These are phyloP conservation scores for Ceratocystiopsis brevicomis DNA, from an alignment of 2,329 filamentous ascomycete genomes.

Conservation along the genomic window DNA sequence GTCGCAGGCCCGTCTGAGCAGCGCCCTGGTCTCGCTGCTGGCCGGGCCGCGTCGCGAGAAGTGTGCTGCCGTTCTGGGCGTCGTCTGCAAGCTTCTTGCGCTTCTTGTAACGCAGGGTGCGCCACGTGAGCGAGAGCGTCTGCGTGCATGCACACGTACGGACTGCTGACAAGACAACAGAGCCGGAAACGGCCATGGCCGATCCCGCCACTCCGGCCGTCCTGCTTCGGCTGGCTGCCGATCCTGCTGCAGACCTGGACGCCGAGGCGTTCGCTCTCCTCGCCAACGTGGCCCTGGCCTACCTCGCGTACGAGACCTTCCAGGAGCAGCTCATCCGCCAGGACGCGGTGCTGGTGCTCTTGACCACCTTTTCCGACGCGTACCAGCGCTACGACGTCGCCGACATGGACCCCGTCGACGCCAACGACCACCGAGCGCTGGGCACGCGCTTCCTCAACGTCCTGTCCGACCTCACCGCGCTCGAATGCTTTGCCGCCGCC, in stretches of 20 bases:
- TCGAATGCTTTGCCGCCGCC: slow-evolving; percentile 21
- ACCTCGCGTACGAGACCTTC: slow-evolving; percentile 33
- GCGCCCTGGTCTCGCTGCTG: slow-evolving; percentile 29
- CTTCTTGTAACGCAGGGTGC: slow-evolving; percentile 32
- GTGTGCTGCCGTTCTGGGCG: slow-evolving; percentile 25
- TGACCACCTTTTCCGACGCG: slow-evolving; percentile 28
- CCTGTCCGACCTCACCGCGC: slow-evolving; percentile 28
- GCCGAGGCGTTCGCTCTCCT: slow-evolving; percentile 35
- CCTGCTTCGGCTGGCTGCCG: slow-evolving; percentile 30
- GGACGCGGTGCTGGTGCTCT: slow-evolving; percentile 22
- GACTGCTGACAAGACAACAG: slow-evolving; percentile 10
- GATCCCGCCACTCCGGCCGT: slow-evolving; percentile 26
- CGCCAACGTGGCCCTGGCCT: slow-evolving; percentile 32
- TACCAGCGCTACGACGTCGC: slow-evolving; percentile 21
- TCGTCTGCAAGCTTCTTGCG: slow-evolving; percentile 37
- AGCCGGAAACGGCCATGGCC: slow-evolving; percentile 26
- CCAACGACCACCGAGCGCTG: slow-evolving; percentile 19
- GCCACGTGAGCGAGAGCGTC: not conserved
- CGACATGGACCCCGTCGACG: slow-evolving; percentile 26
- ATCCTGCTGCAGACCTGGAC: slow-evolving; percentile 22
- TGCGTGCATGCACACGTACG: no score
- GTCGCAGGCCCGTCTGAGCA: slow-evolving; percentile 31
- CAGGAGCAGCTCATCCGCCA: slow-evolving; percentile 27
- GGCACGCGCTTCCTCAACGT: slow-evolving; percentile 30
- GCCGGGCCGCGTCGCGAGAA: slow-evolving; percentile 24